phyloP scores from a whole-genome alignment of 129 eudicot species.

The Centrapalus pauciflorus region DNA sequence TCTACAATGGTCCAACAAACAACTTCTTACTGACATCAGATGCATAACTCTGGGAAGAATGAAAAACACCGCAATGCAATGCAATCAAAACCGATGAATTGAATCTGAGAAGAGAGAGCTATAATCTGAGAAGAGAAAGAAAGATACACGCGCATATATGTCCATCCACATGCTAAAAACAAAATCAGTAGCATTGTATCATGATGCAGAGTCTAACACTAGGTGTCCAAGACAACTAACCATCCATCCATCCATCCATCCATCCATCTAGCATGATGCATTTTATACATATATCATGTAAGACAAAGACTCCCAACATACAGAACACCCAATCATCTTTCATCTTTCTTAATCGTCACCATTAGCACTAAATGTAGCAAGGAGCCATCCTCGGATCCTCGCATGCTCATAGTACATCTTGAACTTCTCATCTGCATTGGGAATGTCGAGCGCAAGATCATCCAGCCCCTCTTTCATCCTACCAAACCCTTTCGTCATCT shows the following conservation, averaged over 20 bases:
- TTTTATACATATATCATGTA: conserved; percentile 23
- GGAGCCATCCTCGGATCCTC: conserved; percentile 60
- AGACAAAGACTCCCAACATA: conserved; percentile 8
- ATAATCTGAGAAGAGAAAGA: background rate
- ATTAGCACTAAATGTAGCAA: conserved; percentile 32
- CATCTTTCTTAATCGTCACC: conserved; percentile 16
- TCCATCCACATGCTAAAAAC: conserved; percentile 16
- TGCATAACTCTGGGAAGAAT: too few species aligned
- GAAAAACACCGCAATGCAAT: too few species aligned
- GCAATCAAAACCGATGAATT: too few species aligned
- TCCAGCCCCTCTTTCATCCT: conserved; percentile 84
- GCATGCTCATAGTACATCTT: conserved; percentile 54
- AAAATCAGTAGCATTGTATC: conserved; percentile 23
- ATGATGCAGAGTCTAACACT: background rate
- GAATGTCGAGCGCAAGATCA: conserved; percentile 89
- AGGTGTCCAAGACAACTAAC: conserved; percentile 20
- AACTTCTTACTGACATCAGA: too few species aligned
- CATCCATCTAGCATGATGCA: too few species aligned
- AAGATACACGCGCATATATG: conserved; percentile 17
- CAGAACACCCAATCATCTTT: background rate
- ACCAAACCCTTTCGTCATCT: conserved; percentile 82
- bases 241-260: too few species aligned
- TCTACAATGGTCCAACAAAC: too few species aligned
- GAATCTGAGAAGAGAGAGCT: background rate
- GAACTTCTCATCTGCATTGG: conserved; percentile 64